These are phyloP conservation scores for Solioccasus polychromus DNA, from an alignment of 768 basidiomycete genomes.

Conservation along the genomic window DNA sequence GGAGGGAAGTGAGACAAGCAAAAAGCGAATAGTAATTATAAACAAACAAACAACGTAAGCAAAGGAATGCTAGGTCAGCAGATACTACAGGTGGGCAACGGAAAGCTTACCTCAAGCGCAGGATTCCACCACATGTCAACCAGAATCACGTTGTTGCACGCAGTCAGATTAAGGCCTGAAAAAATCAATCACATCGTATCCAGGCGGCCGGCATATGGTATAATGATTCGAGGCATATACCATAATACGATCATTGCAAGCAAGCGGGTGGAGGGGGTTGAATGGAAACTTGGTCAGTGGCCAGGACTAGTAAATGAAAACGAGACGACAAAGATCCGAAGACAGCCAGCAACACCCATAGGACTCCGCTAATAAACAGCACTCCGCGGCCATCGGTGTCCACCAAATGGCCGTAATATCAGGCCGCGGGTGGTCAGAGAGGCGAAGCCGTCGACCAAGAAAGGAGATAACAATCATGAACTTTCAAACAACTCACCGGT, in stretches of 20 bases:
- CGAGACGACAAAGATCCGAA: not conserved
- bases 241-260: not conserved
- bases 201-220: slow-evolving; percentile 2
- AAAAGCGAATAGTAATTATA: not conserved
- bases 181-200: slow-evolving; percentile 4
- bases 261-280: not conserved
- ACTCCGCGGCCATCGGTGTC: no score
- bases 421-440: no score
- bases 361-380: no score
- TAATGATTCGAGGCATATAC: not conserved
- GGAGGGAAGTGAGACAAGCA: not conserved
- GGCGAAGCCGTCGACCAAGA: no score
- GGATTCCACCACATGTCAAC: slow-evolving; percentile 97
- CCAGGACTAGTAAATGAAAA: not conserved
- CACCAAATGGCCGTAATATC: no score
- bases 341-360: not conserved
- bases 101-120: slow-evolving; percentile 63
- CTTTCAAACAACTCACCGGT: slow-evolving; percentile 54
- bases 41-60: slow-evolving; percentile 1
- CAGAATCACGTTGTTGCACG: slow-evolving; percentile 92
- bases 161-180: slow-evolving; percentile 82
- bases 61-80: slow-evolving; percentile 8
- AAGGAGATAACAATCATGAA: no score
- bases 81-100: not conserved
- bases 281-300: slow-evolving; percentile 14